These are phyloP conservation scores for Talaromyces funiculosus DNA, from an alignment of 2,329 filamentous ascomycete species.

Conservation along the genomic window DNA sequence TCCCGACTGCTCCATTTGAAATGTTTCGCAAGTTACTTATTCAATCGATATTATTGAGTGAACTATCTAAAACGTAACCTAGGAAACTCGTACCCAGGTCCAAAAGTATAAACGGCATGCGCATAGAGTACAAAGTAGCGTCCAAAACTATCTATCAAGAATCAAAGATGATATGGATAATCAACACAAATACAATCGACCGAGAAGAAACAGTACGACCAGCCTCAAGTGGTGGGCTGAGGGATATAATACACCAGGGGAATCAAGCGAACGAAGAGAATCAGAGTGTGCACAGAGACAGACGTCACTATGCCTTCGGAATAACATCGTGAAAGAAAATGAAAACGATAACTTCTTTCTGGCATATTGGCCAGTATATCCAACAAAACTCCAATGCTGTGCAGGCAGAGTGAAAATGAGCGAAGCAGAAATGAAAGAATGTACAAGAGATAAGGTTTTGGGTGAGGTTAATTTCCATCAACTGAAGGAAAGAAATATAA, in stretches of 20 bases:
- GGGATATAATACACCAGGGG: conserved; percentile 12
- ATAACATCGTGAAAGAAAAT: conserved; percentile 5
- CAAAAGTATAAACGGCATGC: conserved; percentile 9
- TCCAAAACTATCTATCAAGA: conserved; percentile 12
- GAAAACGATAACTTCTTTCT: conserved; percentile 7
- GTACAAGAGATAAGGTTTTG: background rate
- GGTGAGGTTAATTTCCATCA: background rate
- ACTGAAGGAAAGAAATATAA: background rate
- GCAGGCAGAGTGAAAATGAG: conserved; percentile 8
- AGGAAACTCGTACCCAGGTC: background rate
- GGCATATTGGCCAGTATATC: conserved; percentile 4
- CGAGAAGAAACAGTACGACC: conserved; percentile 9
- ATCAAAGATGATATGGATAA: conserved; percentile 1
- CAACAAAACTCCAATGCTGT: conserved; percentile 11
- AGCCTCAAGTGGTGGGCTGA: background rate
- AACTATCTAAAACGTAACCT: background rate
- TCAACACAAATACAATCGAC: conserved; percentile 9
- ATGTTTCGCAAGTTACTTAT: background rate
- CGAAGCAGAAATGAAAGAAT: conserved; percentile 1
- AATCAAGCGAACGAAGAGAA: conserved; percentile 12
- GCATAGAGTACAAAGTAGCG: conserved; percentile 12
- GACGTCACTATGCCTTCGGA: background rate
- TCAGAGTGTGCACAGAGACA: conserved; percentile 3
- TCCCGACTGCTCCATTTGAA: background rate
- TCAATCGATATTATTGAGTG: background rate